Evolutionary conservation across 805 yeast genomes (phyloP).

Genomic region (Candida broadrunensis): DNA sequence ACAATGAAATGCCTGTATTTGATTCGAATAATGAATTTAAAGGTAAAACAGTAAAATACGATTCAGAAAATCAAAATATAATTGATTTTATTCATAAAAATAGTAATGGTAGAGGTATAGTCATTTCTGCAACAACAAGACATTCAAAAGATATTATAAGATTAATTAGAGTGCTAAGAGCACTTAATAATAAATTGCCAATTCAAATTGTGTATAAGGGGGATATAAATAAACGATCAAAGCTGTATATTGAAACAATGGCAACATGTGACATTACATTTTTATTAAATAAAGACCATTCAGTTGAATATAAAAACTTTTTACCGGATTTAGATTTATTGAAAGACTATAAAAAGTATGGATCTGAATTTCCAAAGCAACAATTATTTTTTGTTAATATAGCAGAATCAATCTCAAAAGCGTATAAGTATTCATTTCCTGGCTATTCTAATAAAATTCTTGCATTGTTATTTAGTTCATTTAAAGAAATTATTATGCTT

Average conservation of each 20-base stretch:
- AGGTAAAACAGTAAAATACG: slow-evolving; percentile 8
- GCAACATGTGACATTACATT: slow-evolving; percentile 13
- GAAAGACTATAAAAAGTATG: slow-evolving; percentile 10
- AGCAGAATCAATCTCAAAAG: slow-evolving; percentile 13
- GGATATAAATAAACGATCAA: slow-evolving; percentile 22
- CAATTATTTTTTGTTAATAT: slow-evolving; percentile 24
- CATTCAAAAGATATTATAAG: slow-evolving; percentile 20
- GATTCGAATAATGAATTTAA: slow-evolving; percentile 3
- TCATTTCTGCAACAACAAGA: slow-evolving; percentile 22
- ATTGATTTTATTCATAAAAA: slow-evolving; percentile 40
- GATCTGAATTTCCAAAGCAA: slow-evolving; percentile 25
- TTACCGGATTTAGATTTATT: slow-evolving; percentile 16
- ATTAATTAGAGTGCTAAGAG: slow-evolving; percentile 27
- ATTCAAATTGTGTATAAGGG: slow-evolving; percentile 25
- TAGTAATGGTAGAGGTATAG: slow-evolving; percentile 31
- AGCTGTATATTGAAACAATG: slow-evolving; percentile 16
- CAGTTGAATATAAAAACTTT: slow-evolving; percentile 12
- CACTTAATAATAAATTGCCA: slow-evolving; percentile 28
- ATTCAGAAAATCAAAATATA: slow-evolving; percentile 10
- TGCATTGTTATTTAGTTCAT: slow-evolving; percentile 32
- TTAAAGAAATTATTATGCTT: slow-evolving; percentile 30
- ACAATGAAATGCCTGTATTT: slow-evolving; percentile 3
- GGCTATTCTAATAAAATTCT: slow-evolving; percentile 35
- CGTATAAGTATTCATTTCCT: slow-evolving; percentile 18
- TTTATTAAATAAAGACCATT: slow-evolving; percentile 14